Evolutionary conservation across 2,329 filamentous ascomycete genomes (phyloP).

Genomic region (Chrysoporthe deuterocubensis): DNA sequence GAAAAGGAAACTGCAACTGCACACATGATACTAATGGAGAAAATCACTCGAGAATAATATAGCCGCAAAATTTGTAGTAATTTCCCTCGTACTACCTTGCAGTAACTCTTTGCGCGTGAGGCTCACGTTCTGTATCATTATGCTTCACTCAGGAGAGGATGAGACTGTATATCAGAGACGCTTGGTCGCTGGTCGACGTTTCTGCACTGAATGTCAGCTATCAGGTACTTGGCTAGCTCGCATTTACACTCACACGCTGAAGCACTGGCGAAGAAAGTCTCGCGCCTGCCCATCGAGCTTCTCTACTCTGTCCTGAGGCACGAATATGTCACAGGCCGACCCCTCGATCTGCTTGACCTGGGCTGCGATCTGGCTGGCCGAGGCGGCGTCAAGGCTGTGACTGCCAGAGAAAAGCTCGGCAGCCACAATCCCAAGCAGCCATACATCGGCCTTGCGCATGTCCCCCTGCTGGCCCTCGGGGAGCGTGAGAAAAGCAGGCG

Average conservation of each 20-base stretch:
- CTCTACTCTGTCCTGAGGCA: background rate
- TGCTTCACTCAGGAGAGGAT: conserved; percentile 5
- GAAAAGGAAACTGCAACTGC: background rate
- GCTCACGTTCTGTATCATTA: background rate
- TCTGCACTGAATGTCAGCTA: background rate
- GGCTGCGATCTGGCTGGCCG: background rate
- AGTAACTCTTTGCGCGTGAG: background rate
- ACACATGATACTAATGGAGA: too few species aligned
- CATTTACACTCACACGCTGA: conserved; percentile 17
- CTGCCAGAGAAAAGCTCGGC: conserved; percentile 13
- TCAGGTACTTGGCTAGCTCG: background rate
- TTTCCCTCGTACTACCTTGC: background rate
- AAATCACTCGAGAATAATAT: too few species aligned
- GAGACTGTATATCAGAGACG: conserved; percentile 5
- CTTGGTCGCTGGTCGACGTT: conserved; percentile 3
- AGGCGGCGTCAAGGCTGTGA: background rate
- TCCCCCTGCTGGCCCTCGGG: conserved; percentile 7
- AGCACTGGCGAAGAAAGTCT: conserved; percentile 19
- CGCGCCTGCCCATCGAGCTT: conserved; percentile 7
- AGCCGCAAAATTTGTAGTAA: background rate
- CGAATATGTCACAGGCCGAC: conserved; percentile 7
- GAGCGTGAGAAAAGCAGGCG: background rate
- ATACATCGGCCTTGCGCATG: conserved; percentile 14
- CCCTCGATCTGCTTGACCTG: background rate
- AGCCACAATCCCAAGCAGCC: conserved; percentile 21